Conservation (phyloP, 192 early-diverging fungal genomes). For the Podila epigama region DNA sequence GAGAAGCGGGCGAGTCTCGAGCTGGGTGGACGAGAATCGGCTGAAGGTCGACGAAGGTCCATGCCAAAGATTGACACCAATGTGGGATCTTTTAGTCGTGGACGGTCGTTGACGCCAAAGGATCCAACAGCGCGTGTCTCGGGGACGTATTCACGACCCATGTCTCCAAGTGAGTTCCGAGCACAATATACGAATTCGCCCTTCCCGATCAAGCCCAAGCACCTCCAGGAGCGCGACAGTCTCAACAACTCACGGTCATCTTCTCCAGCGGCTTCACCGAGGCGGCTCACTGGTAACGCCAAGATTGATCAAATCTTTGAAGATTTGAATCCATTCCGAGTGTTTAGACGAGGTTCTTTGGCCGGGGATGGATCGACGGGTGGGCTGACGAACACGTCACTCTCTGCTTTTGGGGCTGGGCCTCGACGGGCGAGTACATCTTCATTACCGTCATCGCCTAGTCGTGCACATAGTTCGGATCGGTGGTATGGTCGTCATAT, state of each 20-base stretch:
- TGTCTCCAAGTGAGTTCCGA: conserved; percentile 42
- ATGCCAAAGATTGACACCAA: neutral
- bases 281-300: conserved; percentile 25
- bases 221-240: neutral
- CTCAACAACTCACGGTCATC: neutral
- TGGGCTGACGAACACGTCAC: neutral
- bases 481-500: neutral
- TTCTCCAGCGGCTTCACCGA: neutral
- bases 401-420: neutral
- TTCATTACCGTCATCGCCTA: conserved; percentile 1
- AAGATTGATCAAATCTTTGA: conserved; percentile 38
- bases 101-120: neutral
- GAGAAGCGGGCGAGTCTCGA: neutral
- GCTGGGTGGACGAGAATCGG: neutral
- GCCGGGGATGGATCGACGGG: neutral
- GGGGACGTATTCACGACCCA: conserved; percentile 4
- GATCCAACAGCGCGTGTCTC: neutral
- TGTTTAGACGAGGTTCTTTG: conserved; percentile 6
- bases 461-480: neutral
- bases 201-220: conserved; percentile 8
- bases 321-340: conserved; percentile 38
- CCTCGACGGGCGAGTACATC: neutral
- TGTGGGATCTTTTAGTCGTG: neutral
- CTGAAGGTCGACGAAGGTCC: neutral
- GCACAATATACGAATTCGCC: conserved; percentile 26